Evolutionary conservation across 768 basidiomycete species (phyloP).

Genomic region (Flagelloscypha sp.): DNA sequence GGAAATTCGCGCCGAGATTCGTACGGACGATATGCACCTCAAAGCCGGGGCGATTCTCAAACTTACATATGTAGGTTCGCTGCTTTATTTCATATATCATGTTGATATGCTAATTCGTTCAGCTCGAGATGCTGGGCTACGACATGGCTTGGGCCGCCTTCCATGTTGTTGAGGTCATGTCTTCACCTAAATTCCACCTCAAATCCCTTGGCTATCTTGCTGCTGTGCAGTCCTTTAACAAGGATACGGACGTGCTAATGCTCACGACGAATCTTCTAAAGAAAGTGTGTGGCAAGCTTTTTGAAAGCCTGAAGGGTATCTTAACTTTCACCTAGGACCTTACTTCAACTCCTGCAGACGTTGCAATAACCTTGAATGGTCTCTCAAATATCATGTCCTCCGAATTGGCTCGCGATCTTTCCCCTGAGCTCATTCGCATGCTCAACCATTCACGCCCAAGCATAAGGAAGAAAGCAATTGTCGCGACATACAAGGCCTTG

Average conservation of each 20-base stretch:
- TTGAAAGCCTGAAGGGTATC: constrained; percentile 8
- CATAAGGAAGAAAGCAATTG: constrained; percentile 85
- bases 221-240: constrained; percentile 81
- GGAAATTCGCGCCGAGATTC: constrained; percentile 88
- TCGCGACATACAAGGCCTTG: constrained; percentile 75
- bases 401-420: constrained; percentile 86
- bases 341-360: constrained; percentile 64
- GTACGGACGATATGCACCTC: constrained; percentile 90
- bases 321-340: constrained; percentile 52
- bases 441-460: constrained; percentile 82
- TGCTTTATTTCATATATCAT: constrained; percentile 4
- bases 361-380: constrained; percentile 73
- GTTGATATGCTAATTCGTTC: constrained; percentile 8
- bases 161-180: constrained; percentile 97
- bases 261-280: constrained; percentile 92
- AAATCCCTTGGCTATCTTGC: constrained; percentile 96
- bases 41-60: constrained; percentile 95
- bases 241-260: constrained; percentile 96
- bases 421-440: constrained; percentile 77
- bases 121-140: constrained; percentile 97
- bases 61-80: constrained; percentile 80
- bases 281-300: constrained; percentile 49
- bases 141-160: constrained; percentile 96
- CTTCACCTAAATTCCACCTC: constrained; percentile 80
- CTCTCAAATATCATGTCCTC: constrained; percentile 76